phyloP scores from a whole-genome alignment of 345 rosid species.

The Viola odorata region DNA sequence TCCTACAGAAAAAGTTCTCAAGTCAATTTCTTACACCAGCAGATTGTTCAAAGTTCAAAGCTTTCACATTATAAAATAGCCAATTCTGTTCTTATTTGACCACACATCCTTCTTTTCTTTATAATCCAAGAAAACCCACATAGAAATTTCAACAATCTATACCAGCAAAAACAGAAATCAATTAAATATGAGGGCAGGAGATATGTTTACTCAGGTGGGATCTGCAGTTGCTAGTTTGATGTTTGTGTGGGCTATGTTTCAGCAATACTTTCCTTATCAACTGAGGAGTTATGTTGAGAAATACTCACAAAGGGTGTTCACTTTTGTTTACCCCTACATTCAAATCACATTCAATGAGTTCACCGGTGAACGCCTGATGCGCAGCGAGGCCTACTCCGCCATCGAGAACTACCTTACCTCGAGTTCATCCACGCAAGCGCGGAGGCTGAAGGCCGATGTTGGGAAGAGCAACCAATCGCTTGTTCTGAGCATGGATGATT shows the following conservation, averaged over 20 bases:
- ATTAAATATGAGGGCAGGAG: neutral
- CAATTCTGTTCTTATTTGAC: neutral
- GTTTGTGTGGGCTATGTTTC: slow-evolving; percentile 3
- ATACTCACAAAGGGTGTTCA: slow-evolving; percentile 1
- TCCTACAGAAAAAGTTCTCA: neutral
- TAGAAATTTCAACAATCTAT: neutral
- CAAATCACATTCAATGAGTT: slow-evolving; percentile 6
- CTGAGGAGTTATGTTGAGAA: neutral
- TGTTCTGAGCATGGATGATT: slow-evolving; percentile 6
- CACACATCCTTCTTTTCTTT: neutral
- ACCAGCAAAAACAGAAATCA: too few relatives aligned
- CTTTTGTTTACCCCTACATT: slow-evolving; percentile 4
- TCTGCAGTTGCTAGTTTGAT: neutral
- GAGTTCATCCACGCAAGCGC: neutral
- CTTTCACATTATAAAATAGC: neutral
- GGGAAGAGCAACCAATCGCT: slow-evolving; percentile 4
- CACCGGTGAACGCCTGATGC: slow-evolving; percentile 3
- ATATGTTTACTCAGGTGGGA: neutral
- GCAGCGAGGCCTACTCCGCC: slow-evolving; percentile 1
- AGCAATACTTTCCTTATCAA: neutral
- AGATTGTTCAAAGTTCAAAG: neutral
- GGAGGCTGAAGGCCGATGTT: slow-evolving; percentile 7
- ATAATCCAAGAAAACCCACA: neutral
- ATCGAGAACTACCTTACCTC: neutral
- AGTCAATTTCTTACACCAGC: neutral